Evolutionary conservation across 345 rosid genomes (phyloP).

Genomic region (Erodium maritimum): DNA sequence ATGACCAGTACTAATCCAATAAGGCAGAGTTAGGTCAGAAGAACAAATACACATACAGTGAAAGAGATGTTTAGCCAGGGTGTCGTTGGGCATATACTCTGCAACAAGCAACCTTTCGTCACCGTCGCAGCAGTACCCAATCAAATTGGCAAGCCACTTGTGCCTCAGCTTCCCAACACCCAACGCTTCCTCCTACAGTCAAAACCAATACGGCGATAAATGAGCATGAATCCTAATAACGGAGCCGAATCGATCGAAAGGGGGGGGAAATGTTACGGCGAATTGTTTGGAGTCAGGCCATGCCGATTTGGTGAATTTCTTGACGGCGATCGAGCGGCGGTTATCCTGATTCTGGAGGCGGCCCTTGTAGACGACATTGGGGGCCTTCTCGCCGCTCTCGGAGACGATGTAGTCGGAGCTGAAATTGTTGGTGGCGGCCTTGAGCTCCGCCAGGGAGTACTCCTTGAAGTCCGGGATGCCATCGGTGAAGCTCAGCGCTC

Average conservation of each 20-base stretch:
- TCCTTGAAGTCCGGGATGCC: conserved; percentile 37
- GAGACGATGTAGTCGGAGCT: conserved; percentile 61
- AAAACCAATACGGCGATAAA: not conserved
- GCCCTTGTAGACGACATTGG: conserved; percentile 74
- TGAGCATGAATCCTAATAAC: not conserved
- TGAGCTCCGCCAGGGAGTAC: conserved; percentile 65
- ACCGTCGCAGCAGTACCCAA: conserved; percentile 93
- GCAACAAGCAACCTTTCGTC: conserved; percentile 97
- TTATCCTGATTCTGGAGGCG: conserved; percentile 30
- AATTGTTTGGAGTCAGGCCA: conserved; percentile 94
- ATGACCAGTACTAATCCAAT: not conserved
- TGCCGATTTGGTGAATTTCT: conserved; percentile 58
- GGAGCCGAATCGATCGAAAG: not conserved
- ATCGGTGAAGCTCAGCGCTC: conserved; percentile 11
- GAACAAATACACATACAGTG: conserved; percentile 42
- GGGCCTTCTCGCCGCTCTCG: conserved; percentile 65
- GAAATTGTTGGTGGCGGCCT: conserved; percentile 75
- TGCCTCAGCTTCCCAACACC: conserved; percentile 88
- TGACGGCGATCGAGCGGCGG: conserved; percentile 64
- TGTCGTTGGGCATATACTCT: conserved; percentile 94
- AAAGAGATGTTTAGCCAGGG: conserved; percentile 90
- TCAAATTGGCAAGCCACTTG: conserved; percentile 74
- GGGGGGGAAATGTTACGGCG: conserved; percentile 28
- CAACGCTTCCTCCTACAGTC: conserved; percentile 72
- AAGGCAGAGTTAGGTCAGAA: conserved; percentile 1